Evolutionary conservation across 495 filamentous ascomycete genomes (phyloP), one percentile per base, ranked within the genome.

Genomic region (Cladorrhinum samala): DNA sequence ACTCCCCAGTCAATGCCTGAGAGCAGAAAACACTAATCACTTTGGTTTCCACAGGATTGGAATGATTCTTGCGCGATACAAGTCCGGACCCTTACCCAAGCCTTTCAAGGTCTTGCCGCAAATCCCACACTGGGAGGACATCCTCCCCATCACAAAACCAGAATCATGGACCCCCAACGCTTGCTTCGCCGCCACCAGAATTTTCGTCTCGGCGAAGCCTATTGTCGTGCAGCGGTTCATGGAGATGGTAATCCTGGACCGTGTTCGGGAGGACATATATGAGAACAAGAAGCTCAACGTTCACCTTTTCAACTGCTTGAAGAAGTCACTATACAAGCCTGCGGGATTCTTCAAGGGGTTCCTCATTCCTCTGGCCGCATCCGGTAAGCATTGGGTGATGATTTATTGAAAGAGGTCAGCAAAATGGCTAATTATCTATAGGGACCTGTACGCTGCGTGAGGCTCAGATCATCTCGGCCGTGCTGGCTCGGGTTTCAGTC

Each of bases 301-400:
- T 1, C 94, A 97, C 71, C 79, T 96, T 3, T 99, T 95, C 76
- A 88, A 90, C 53, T 82, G 89, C 1, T 74, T 98, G 43, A 95
- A 95, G 68, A 95, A 95, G 64, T 83, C 84, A 2, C 77, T 97
- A 8, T 99, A 96, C 76, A 97, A 96, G 64, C 94, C 93, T 2
- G 87, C 89, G 0, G 89, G 89, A 19, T 99, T 94, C 72, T 97
- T 99, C 77, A 96, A 96, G 68, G 93, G 93, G 1, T 81, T 97
- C 56, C 75, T 98, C 5, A 97, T 97, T 62, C 94, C 94, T 3
- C 77, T 98, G 9, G 85, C 92, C 0, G 77, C 77, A 14, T 81
- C 79, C 50, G 78, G 74, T 52, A 69, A 63, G 76, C 49, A 38
- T n/a, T 2, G 2, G 9, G 0, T 13, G 16, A 9, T 4, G 2